A percentile compares a stretch with the other conserved stretches of the same genome.
Conservation (phyloP, 2,329 filamentous ascomycete species). For the Xenoacremonium recifei region DNA sequence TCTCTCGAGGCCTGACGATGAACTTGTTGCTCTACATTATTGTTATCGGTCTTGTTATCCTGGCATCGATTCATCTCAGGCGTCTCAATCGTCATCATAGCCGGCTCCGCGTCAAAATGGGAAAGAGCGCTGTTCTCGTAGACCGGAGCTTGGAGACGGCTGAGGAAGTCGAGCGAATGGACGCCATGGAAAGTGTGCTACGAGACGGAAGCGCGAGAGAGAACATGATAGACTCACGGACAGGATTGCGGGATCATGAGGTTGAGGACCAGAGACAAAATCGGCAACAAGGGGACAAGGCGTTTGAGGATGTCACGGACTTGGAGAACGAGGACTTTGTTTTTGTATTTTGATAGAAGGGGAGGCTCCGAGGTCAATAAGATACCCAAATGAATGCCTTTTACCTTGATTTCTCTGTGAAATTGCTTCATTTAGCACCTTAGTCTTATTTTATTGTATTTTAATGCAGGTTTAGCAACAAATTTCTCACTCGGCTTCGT, state of each 20-base stretch:
- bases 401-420: background rate
- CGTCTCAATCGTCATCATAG: conserved; percentile 56
- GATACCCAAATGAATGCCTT: conserved; percentile 1
- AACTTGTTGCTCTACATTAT: conserved; percentile 61
- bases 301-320: conserved; percentile 54
- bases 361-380: background rate
- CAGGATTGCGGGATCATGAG: conserved; percentile 7
- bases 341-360: conserved; percentile 50
- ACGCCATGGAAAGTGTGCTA: conserved; percentile 17
- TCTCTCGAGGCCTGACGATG: conserved; percentile 52
- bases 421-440: background rate
- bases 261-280: conserved; percentile 8
- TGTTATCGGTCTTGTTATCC: conserved; percentile 50
- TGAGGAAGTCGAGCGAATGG: conserved; percentile 39
- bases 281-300: conserved; percentile 21
- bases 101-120: conserved; percentile 51
- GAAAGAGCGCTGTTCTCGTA: conserved; percentile 57
- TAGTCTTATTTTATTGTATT: too few relatives aligned
- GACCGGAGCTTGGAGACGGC: conserved; percentile 59
- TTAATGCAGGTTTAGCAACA: too few relatives aligned
- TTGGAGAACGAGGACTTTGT: conserved; percentile 63
- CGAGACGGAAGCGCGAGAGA: conserved; percentile 7
- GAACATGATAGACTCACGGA: conserved; percentile 4
- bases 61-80: conserved; percentile 45
- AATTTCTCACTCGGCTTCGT: too few relatives aligned